These are phyloP conservation scores for Vigna trinervia DNA, from an alignment of 306 rosid species.

Conservation along the genomic window DNA sequence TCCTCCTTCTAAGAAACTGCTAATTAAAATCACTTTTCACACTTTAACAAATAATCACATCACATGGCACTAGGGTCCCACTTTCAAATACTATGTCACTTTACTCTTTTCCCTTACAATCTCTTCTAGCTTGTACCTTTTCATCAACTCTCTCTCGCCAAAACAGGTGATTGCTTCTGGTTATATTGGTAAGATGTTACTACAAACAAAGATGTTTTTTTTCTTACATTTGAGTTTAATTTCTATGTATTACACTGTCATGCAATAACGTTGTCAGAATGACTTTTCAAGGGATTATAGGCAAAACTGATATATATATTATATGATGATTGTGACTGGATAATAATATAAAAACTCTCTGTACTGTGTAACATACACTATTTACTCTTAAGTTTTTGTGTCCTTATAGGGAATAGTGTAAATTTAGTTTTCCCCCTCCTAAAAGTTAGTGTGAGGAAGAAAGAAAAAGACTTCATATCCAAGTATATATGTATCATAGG, in stretches of 20 bases:
- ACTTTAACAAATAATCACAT: constrained; percentile 42
- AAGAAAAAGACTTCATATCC: too few species aligned
- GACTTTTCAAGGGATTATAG: too few species aligned
- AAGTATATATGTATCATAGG: too few species aligned
- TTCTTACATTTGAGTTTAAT: neutral
- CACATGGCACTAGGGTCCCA: constrained; percentile 42
- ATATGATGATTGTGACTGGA: too few species aligned
- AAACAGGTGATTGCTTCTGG: neutral
- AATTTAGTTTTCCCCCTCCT: neutral
- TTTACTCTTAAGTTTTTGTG: neutral
- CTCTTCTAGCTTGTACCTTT: constrained; percentile 38
- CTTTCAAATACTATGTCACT: constrained; percentile 33
- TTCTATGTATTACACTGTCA: neutral
- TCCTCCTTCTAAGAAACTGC: constrained; percentile 39
- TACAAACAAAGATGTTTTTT: neutral
- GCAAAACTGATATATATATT: too few species aligned
- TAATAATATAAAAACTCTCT: neutral
- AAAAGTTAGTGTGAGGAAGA: neutral
- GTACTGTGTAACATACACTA: neutral
- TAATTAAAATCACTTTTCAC: constrained; percentile 43
- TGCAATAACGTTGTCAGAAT: too few species aligned
- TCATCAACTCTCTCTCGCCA: neutral
- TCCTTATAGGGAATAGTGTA: neutral
- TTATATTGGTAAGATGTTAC: constrained; percentile 22
- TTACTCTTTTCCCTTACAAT: neutral